Base-by-base conservation (phyloP, 352 stramenopile species). In the Globisporangium takayamanum region DNA sequence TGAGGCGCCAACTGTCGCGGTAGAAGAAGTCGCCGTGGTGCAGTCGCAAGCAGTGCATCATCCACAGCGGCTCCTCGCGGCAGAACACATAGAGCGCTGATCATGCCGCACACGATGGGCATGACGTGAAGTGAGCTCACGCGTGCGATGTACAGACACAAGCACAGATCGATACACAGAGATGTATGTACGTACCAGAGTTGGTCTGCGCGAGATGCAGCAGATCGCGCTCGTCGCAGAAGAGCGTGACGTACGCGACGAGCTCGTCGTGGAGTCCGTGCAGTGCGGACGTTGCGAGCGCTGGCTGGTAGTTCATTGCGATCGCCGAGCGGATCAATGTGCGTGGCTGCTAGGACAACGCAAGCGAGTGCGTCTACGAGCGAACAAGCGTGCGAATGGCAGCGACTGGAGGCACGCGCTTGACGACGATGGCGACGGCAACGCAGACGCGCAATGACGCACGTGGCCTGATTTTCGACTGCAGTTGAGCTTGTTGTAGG, bases 1-100 rank as follows among this genome's bases (percentile, higher is more conserved):
- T 88, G 55, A 87, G 68, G 41, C 85, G 88, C 85, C 85, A 95
- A 47, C 71, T 88, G 41, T 55, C 61, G 50, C 74, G 64, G 54
- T 77, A 91, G 11, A 64, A 69, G 59, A 94, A 94, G 53, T 88
- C 69, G 2, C 85, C 85, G 36, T 66, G 68, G 52, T 92, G 80
- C 12, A 81, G 65, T 6, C 79, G 78, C 57, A 94, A 69, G 47
- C 84, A 91, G 49, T 91, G 80, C 50, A 74, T 64, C 78, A 91
- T 92, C 85, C 85, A 94, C 41, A 94, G 70, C 50, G 85, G 83
- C 42, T 92, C 78, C 62, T 92, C 83, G 53, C 81, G 74, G 46
- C 73, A 74, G 50, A 92, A 91, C 46, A 89, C 80, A 67, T 91
- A 90, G 64, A 92, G 81, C 18, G 88, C 81, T 90, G 53, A 1